phyloP scores from a whole-genome alignment of 2,329 filamentous ascomycete species.

The Trichoderma sp. region DNA sequence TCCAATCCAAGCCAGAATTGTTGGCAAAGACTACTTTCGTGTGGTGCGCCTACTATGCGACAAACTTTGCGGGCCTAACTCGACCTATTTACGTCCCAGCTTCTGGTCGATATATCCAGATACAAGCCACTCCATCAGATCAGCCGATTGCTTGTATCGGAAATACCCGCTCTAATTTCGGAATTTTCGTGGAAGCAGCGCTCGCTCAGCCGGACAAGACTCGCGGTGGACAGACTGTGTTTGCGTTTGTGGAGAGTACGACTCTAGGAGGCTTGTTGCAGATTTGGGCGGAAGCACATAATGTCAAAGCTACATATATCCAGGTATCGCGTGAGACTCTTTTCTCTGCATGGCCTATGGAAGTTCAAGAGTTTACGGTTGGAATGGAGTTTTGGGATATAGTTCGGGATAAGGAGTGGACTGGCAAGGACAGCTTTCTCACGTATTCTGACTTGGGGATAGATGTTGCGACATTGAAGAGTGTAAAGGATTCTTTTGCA shows the following conservation, averaged over 20 bases:
- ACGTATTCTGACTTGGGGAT: neutral
- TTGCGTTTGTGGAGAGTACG: neutral
- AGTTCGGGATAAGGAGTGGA: neutral
- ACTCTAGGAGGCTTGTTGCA: neutral
- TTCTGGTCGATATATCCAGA: neutral
- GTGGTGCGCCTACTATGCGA: conserved; percentile 4
- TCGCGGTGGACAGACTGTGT: neutral
- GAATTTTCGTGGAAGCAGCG: neutral
- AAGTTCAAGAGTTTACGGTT: neutral
- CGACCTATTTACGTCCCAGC: neutral
- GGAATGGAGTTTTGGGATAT: neutral
- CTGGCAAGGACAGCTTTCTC: neutral
- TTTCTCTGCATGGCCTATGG: neutral
- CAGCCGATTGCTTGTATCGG: neutral
- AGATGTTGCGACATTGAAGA: neutral
- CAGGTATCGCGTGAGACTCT: neutral
- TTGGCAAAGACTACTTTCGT: neutral
- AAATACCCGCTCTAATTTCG: neutral
- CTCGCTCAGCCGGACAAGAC: neutral
- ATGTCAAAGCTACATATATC: neutral
- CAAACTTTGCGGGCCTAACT: neutral
- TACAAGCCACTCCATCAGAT: neutral
- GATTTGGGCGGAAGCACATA: neutral
- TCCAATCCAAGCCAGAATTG: neutral
- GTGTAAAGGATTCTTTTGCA: neutral